Conservation (phyloP, 495 filamentous ascomycete genomes). For the Endocarpon pusillum region DNA sequence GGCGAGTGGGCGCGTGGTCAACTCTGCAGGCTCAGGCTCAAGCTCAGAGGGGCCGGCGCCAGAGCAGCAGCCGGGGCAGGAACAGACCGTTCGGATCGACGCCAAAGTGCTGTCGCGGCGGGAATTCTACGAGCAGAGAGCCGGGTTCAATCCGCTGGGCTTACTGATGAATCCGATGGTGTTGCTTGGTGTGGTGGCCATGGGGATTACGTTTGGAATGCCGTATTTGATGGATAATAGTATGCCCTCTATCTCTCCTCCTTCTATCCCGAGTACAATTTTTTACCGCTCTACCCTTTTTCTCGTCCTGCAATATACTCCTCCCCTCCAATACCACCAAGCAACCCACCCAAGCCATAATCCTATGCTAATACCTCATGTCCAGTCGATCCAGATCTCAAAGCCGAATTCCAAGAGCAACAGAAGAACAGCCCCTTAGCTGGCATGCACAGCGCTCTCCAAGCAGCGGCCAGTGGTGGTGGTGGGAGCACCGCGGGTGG, state of each 20-base stretch:
- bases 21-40: too few species aligned
- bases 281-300: background rate
- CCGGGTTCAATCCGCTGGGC: conserved; percentile 52
- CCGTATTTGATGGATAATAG: conserved; percentile 91
- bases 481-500: conserved; percentile 21
- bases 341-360: background rate
- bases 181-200: conserved; percentile 61
- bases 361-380: background rate
- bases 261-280: too few species aligned
- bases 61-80: conserved; percentile 8
- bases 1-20: conserved; percentile 9
- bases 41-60: conserved; percentile 8
- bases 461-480: conserved; percentile 19
- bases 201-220: conserved; percentile 73
- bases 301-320: too few species aligned
- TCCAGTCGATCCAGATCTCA: conserved; percentile 86
- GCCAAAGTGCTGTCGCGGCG: conserved; percentile 42
- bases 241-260: conserved; percentile 30
- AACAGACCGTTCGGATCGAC: too few species aligned
- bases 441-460: conserved; percentile 22
- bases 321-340: background rate
- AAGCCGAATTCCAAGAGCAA: conserved; percentile 78
- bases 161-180: conserved; percentile 93
- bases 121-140: conserved; percentile 56
- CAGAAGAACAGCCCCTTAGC: conserved; percentile 58